These are phyloP conservation scores for Arachis monticola DNA, from an alignment of 331 rosid species.

Conservation along the genomic window DNA sequence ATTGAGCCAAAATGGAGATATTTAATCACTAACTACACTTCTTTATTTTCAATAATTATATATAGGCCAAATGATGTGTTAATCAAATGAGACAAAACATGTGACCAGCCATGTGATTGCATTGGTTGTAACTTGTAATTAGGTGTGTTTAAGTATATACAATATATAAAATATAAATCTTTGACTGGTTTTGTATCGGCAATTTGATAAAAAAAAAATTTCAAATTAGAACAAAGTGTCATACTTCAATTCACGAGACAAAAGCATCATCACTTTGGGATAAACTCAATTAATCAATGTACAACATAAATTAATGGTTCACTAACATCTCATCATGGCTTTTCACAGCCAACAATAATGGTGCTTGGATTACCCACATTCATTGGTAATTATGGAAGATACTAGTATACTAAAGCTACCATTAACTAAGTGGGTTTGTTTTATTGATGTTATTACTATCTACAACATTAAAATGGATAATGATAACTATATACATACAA, in stretches of 20 bases:
- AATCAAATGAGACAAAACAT: constrained; percentile 1
- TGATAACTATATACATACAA: no score
- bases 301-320: background rate
- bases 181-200: background rate
- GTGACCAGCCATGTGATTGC: constrained; percentile 17
- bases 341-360: background rate
- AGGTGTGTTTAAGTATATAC: background rate
- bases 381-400: background rate
- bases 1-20: background rate
- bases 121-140: background rate
- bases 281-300: background rate
- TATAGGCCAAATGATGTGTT: background rate
- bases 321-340: background rate
- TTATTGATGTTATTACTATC: no score
- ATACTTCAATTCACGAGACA: background rate
- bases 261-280: background rate
- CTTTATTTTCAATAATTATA: background rate
- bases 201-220: no score
- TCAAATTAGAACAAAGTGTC: background rate
- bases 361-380: background rate
- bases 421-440: no score
- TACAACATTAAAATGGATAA: no score
- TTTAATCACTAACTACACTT: background rate
- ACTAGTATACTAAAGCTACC: background rate
- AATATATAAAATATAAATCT: no score